phyloP scores from a whole-genome alignment of 1,284 basidiomycete species.

The Singerocomus inundabilis region DNA sequence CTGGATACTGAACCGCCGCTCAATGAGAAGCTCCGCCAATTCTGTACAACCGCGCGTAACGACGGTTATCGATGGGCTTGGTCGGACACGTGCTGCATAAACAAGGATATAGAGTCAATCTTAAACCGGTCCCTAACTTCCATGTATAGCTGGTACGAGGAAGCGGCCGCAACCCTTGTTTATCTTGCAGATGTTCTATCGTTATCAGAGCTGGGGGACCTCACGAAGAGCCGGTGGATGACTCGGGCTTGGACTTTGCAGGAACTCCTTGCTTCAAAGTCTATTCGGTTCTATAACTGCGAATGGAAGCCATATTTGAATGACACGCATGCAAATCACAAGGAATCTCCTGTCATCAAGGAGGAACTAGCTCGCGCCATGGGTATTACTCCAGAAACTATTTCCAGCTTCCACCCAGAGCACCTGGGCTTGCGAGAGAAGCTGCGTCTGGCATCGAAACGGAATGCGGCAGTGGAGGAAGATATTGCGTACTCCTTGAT shows the following conservation, averaged over 20 bases:
- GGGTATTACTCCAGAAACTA: too few species aligned
- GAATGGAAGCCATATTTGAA: too few species aligned
- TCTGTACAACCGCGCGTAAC: slow-evolving; percentile 4
- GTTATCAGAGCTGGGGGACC: not conserved
- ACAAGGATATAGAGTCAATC: not conserved
- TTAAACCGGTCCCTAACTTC: slow-evolving; percentile 4
- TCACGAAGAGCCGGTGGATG: slow-evolving; percentile 15
- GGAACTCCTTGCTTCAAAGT: slow-evolving; percentile 13
- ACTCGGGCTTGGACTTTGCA: slow-evolving; percentile 16
- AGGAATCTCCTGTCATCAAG: too few species aligned
- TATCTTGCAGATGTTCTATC: slow-evolving; percentile 3
- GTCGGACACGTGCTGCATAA: slow-evolving; percentile 14
- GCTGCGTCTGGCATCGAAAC: slow-evolving; percentile 7
- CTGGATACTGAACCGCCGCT: slow-evolving; percentile 2
- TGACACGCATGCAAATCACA: too few species aligned
- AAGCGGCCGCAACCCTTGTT: slow-evolving; percentile 7
- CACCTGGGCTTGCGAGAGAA: slow-evolving; percentile 8
- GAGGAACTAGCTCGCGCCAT: too few species aligned
- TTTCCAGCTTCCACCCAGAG: slow-evolving; percentile 3
- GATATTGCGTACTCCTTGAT: too few species aligned
- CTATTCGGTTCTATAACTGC: slow-evolving; percentile 13
- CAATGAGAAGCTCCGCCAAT: slow-evolving; percentile 7
- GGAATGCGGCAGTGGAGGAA: not conserved
- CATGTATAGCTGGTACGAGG: slow-evolving; percentile 18
- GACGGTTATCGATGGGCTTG: slow-evolving; percentile 5